Evolutionary conservation across 768 basidiomycete genomes (phyloP).

Genomic region (Termitomyces sp.): DNA sequence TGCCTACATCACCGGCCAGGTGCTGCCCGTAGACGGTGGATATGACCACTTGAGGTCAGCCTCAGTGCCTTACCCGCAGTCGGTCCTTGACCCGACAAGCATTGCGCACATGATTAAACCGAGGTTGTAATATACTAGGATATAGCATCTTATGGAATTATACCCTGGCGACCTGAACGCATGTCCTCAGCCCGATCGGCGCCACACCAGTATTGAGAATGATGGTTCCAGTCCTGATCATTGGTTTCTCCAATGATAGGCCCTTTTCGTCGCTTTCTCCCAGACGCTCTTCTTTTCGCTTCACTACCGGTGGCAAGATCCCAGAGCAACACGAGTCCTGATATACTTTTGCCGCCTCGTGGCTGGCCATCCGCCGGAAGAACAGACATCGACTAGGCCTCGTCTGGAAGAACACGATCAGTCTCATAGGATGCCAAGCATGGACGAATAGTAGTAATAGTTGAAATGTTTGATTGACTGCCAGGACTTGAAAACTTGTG

Average conservation of each 20-base stretch:
- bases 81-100: slow-evolving; percentile 57
- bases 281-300: not conserved
- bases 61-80: slow-evolving; percentile 58
- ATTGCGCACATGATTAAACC: slow-evolving; percentile 50
- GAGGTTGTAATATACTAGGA: slow-evolving; percentile 26
- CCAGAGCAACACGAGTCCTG: not conserved
- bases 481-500: not conserved
- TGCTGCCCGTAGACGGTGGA: slow-evolving; percentile 71
- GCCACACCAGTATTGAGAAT: not conserved
- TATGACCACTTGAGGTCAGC: slow-evolving; percentile 46
- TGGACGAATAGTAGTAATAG: not conserved
- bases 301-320: not conserved
- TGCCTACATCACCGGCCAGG: slow-evolving; percentile 70
- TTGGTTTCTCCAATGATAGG: not conserved
- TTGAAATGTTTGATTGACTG: not conserved
- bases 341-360: not conserved
- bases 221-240: not conserved
- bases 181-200: not conserved
- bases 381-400: not conserved
- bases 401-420: not conserved
- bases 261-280: not conserved
- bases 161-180: not conserved
- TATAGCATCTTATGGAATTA: not conserved
- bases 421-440: not conserved
- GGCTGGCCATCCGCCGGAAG: not conserved